Conservation (phyloP, 306 rosid species). For the Datisca glomerata region DNA sequence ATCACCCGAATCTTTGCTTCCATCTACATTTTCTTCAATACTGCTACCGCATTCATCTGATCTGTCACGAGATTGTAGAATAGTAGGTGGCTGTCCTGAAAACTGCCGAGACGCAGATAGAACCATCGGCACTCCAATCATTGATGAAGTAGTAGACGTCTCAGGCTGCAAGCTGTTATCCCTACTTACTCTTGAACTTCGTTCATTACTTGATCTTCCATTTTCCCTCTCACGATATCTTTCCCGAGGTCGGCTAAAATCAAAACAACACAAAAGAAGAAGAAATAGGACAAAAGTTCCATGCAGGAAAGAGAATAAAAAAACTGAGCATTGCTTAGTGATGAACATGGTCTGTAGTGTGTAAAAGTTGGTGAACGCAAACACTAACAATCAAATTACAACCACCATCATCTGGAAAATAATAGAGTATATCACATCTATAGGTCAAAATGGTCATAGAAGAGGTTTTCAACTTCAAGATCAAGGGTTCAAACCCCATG, state of each 20-base stretch:
- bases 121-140: slow-evolving; percentile 42
- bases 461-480: too few relatives aligned
- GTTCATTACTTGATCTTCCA: slow-evolving; percentile 69
- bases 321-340: too few relatives aligned
- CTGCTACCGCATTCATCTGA: slow-evolving; percentile 61
- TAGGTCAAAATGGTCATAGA: too few relatives aligned
- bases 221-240: slow-evolving; percentile 89
- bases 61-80: slow-evolving; percentile 80
- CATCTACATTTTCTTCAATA: slow-evolving; percentile 73
- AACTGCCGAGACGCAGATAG: slow-evolving; percentile 59
- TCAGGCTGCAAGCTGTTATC: slow-evolving; percentile 53
- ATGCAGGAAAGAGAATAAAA: too few relatives aligned
- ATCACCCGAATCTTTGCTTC: slow-evolving; percentile 90
- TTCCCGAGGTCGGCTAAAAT: slow-evolving; percentile 71
- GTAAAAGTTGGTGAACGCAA: too few relatives aligned
- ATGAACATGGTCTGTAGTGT: too few relatives aligned
- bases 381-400: too few relatives aligned
- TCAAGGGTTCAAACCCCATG: too few relatives aligned
- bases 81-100: slow-evolving; percentile 71
- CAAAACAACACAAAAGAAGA: too few relatives aligned
- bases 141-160: slow-evolving; percentile 38
- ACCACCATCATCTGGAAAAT: too few relatives aligned
- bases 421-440: too few relatives aligned
- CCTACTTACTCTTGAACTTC: slow-evolving; percentile 43
- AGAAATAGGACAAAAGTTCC: too few relatives aligned